Percentiles rank a stretch among this genome's conserved stretches.
Conservation (phyloP, 1,284 basidiomycete genomes). For the Boletus austroedulis region DNA sequence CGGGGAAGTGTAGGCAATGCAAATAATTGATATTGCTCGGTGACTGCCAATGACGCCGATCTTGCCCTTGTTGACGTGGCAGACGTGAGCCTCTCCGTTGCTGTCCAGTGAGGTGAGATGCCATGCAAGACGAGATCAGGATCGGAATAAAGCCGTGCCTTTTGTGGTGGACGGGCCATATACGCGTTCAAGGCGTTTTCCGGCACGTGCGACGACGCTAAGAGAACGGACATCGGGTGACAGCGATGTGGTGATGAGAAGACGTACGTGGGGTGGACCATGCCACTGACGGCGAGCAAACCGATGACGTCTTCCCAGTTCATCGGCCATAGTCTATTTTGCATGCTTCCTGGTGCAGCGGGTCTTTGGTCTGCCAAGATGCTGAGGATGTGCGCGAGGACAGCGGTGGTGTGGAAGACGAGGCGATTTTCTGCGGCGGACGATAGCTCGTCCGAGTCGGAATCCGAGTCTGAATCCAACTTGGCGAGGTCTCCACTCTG, state of each 20-base stretch:
- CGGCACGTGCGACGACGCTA: conserved; percentile 26
- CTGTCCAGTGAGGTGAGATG: conserved; percentile 14
- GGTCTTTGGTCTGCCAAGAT: conserved; percentile 30
- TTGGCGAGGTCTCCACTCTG: neutral
- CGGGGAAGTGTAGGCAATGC: conserved; percentile 15
- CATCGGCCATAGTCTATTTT: conserved; percentile 31
- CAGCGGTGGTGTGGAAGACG: conserved; percentile 11
- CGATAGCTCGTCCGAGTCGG: neutral
- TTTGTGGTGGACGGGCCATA: conserved; percentile 25
- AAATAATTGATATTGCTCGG: conserved; percentile 20
- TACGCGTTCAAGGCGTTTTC: conserved; percentile 24
- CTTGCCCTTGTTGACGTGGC: conserved; percentile 7
- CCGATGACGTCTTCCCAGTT: conserved; percentile 34
- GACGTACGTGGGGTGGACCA: conserved; percentile 22
- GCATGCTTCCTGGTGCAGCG: conserved; percentile 33
- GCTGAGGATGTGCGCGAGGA: conserved; percentile 25
- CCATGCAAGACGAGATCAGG: neutral
- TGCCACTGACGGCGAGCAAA: conserved; percentile 20
- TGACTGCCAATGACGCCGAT: conserved; percentile 4
- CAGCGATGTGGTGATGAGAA: neutral
- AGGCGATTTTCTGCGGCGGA: conserved; percentile 13
- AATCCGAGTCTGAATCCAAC: neutral
- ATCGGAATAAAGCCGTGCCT: conserved; percentile 8
- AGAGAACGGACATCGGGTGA: neutral
- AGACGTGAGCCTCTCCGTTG: conserved; percentile 6